Percentiles rank a stretch among this genome's conserved stretches.
Conservation (phyloP, 169 alveolate genomes). For the Plasmodium inui region DNA sequence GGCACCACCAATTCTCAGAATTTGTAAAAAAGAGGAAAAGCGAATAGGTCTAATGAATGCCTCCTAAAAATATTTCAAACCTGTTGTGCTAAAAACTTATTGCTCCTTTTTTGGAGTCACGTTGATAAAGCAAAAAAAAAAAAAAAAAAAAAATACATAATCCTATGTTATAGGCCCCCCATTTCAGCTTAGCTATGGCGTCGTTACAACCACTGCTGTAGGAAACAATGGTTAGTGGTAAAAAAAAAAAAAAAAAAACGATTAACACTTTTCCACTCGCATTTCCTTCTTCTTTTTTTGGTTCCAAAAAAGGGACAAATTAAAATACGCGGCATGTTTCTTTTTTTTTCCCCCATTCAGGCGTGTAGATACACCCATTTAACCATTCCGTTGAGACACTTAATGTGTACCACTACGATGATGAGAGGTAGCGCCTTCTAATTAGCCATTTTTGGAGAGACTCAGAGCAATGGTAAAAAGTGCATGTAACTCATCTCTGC, state of each 20-base stretch:
- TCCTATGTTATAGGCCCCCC: background rate
- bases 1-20: background rate
- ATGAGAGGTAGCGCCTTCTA: background rate
- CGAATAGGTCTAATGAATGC: background rate
- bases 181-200: background rate
- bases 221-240: background rate
- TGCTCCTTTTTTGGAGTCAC: background rate
- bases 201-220: background rate
- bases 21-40: background rate
- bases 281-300: background rate
- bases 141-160: background rate
- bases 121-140: background rate
- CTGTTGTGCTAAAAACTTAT: background rate
- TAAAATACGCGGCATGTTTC: background rate
- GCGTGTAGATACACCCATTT: slow-evolving; percentile 31
- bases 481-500: background rate
- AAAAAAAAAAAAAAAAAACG: background rate
- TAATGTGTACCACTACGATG: background rate
- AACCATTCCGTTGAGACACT: background rate
- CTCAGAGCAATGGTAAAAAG: background rate
- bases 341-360: background rate
- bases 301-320: background rate
- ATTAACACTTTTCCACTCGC: background rate
- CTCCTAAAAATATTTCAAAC: background rate
- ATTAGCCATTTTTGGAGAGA: background rate